Percentiles rank a stretch among this genome's conserved stretches.
Evolutionary conservation across 2,329 filamentous ascomycete genomes (phyloP).

Genomic region (Aspergillus awamori): DNA sequence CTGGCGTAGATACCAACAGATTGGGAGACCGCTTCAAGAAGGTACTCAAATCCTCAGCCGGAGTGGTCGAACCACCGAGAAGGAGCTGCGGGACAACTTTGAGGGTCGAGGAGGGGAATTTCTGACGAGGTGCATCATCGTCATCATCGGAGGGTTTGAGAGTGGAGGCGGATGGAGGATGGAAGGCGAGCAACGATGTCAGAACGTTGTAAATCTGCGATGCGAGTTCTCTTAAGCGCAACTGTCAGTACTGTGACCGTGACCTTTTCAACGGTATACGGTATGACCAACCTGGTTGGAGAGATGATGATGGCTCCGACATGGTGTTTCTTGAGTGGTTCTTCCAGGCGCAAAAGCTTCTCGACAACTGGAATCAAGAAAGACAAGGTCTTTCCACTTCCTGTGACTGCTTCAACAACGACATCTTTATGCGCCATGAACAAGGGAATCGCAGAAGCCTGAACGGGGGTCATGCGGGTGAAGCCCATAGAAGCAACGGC

Average conservation of each 20-base stretch:
- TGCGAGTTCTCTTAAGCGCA: constrained; percentile 71
- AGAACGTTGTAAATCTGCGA: constrained; percentile 87
- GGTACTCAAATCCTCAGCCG: constrained; percentile 80
- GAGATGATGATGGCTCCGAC: constrained; percentile 89
- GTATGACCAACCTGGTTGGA: constrained; percentile 63
- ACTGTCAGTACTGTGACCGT: background rate
- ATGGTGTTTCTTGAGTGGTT: constrained; percentile 85
- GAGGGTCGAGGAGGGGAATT: constrained; percentile 51
- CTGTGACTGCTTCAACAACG: constrained; percentile 89
- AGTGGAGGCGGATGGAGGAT: constrained; percentile 68
- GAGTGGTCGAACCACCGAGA: constrained; percentile 78
- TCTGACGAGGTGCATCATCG: constrained; percentile 38
- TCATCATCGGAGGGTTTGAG: constrained; percentile 50
- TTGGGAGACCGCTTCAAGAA: constrained; percentile 87
- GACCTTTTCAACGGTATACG: background rate
- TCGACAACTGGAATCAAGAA: constrained; percentile 85
- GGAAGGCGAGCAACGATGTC: constrained; percentile 75
- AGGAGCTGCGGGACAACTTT: constrained; percentile 83
- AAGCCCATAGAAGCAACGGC: constrained; percentile 85
- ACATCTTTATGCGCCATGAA: constrained; percentile 91
- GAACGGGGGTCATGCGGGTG: constrained; percentile 86
- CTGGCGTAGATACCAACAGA: constrained; percentile 86
- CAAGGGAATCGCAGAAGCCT: constrained; percentile 85
- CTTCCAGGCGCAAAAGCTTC: constrained; percentile 75
- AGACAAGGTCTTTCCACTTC: constrained; percentile 85